Conservation (phyloP, 148 eudicot genomes). For the Rhododendron molle region DNA sequence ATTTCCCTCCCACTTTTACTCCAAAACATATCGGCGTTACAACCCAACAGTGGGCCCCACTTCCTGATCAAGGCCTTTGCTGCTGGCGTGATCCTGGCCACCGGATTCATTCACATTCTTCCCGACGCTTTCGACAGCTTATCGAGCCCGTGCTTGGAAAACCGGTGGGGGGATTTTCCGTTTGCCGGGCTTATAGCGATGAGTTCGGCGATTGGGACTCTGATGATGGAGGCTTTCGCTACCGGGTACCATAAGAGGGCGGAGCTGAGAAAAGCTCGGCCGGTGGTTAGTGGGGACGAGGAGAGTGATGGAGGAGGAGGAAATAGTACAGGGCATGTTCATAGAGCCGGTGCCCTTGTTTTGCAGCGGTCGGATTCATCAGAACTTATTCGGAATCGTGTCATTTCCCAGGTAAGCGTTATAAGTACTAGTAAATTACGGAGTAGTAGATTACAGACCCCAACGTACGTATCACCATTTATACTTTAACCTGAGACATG, state of each 20-base stretch:
- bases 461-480: too few species aligned
- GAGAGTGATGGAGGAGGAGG: slow-evolving; percentile 3
- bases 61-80: slow-evolving; percentile 17
- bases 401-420: slow-evolving; percentile 17
- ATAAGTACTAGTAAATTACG: too few species aligned
- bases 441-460: too few species aligned
- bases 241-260: slow-evolving; percentile 23
- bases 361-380: slow-evolving; percentile 14
- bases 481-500: too few species aligned
- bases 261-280: slow-evolving; percentile 17
- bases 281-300: slow-evolving; percentile 10
- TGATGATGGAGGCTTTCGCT: slow-evolving; percentile 21
- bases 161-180: slow-evolving; percentile 12
- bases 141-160: slow-evolving; percentile 11
- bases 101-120: not conserved
- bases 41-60: slow-evolving; percentile 1
- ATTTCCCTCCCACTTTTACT: slow-evolving; percentile 7
- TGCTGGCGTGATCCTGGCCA: not conserved
- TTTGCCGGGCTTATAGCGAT: slow-evolving; percentile 20
- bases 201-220: slow-evolving; percentile 16
- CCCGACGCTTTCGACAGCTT: not conserved
- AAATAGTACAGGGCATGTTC: not conserved
- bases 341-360: slow-evolving; percentile 8
- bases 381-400: slow-evolving; percentile 9
- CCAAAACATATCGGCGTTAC: not conserved